Base-by-base conservation (phyloP, 805 yeast genomes). In the Saturnispora sanitii region DNA sequence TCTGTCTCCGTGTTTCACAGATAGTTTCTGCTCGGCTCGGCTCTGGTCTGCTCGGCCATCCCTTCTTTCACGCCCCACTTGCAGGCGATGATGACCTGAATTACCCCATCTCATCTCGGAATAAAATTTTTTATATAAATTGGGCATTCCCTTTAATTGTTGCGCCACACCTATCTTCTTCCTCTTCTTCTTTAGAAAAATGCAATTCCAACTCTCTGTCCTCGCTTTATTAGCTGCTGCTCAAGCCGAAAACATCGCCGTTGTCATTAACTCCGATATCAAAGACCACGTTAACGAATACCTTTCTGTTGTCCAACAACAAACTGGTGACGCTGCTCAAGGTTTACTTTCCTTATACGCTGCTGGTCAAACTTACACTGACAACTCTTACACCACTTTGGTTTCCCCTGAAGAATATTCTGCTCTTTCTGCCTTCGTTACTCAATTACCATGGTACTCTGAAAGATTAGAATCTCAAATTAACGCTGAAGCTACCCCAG, bases 351-450 rank as follows among this genome's bases (percentile, higher is more conserved):
- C 52, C 13, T 51, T 65, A 40, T 66, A 65, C 33, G 33, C 47
- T 33, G 47, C 49, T 23, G 62, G 59, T 27, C 50, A 49, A 25
- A 67, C 70, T 34, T 67, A 66, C 53, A 67, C 66, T 9, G 70
- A 67, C 50, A 61, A 65, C 38, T 56, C 67, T n/a, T 67, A 65
- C 54, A 67, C 71, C 34, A 66, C 71, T 27, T 54, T 67, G 43
- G 54, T 61, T 43, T 48, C 55, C 41, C 25, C 50, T 21, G 45
- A 39, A 1, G 42, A 42, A 31, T 35, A 40, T 19, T 29, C 47
- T 3, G 38, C 52, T 4, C 42, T 58, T 20, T 49, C 57, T 11
- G 43, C 47, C 5, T 55, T 58, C 42, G 63, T 52, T 11, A 55
- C 63, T 16, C 57, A 46, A 29, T 48, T 61, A 33, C 64, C 64